A percentile compares a stretch with the other conserved stretches of the same genome.
These are phyloP conservation scores for Boletus reticuloceps DNA, from an alignment of 768 basidiomycete species.

Conservation along the genomic window DNA sequence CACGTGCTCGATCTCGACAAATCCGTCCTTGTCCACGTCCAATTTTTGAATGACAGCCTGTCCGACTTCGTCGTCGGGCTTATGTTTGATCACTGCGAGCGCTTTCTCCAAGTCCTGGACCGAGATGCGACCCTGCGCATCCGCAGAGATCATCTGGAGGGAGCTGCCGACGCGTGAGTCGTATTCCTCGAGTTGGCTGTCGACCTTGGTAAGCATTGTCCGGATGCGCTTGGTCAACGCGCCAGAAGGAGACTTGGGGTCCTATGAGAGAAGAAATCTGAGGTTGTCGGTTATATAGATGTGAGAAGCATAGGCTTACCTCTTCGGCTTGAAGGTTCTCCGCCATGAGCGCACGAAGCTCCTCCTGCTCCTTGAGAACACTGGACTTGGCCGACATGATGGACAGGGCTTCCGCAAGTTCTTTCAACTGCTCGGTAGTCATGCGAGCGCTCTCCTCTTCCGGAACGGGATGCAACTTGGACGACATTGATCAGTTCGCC, in stretches of 20 bases:
- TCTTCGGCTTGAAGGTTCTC: slow-evolving; percentile 90
- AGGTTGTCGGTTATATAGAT: neutral
- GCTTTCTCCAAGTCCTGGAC: slow-evolving; percentile 89
- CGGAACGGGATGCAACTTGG: slow-evolving; percentile 60
- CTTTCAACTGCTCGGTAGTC: slow-evolving; percentile 94
- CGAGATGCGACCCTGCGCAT: slow-evolving; percentile 85
- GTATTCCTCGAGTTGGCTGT: slow-evolving; percentile 87
- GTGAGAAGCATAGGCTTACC: slow-evolving; percentile 36
- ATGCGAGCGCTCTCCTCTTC: slow-evolving; percentile 81
- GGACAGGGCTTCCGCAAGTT: slow-evolving; percentile 87
- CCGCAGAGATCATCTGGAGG: slow-evolving; percentile 82
- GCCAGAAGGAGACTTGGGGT: slow-evolving; percentile 76
- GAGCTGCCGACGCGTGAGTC: slow-evolving; percentile 84
- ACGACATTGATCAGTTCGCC: neutral
- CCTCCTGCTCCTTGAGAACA: slow-evolving; percentile 93
- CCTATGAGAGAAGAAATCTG: slow-evolving; percentile 36
- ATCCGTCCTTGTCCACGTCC: slow-evolving; percentile 95
- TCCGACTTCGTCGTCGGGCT: slow-evolving; percentile 85
- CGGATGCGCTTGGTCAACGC: slow-evolving; percentile 94
- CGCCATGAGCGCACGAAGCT: slow-evolving; percentile 87
- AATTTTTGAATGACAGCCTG: slow-evolving; percentile 87
- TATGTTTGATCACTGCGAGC: slow-evolving; percentile 89
- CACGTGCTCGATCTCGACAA: slow-evolving; percentile 93
- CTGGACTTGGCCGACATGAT: slow-evolving; percentile 91
- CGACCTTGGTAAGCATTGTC: slow-evolving; percentile 93